Conservation (phyloP, 164 flowering plant genomes). For the Umbellularia californica region DNA sequence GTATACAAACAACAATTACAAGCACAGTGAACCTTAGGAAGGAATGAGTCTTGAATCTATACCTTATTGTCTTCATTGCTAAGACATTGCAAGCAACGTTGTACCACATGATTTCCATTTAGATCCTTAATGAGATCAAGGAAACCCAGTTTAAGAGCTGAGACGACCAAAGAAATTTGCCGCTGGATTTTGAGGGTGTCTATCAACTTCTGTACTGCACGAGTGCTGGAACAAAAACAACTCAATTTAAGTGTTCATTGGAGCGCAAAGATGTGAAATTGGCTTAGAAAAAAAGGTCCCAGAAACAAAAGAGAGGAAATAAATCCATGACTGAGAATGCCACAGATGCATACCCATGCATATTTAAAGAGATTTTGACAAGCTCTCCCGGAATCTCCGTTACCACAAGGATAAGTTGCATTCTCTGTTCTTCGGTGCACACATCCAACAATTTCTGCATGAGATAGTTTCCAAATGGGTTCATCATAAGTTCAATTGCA, state of each 20-base stretch:
- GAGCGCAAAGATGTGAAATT: background rate
- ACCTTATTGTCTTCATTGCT: constrained; percentile 69
- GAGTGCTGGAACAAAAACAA: constrained; percentile 49
- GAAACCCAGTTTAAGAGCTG: constrained; percentile 64
- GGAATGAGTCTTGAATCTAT: constrained; percentile 1
- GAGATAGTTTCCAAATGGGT: constrained; percentile 91
- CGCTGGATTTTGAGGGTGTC: constrained; percentile 55
- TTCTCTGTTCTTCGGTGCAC: constrained; percentile 69
- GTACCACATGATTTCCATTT: constrained; percentile 86
- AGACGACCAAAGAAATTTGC: constrained; percentile 44
- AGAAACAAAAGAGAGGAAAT: background rate
- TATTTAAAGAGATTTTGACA: constrained; percentile 58
- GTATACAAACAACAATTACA: background rate
- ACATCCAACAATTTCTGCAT: constrained; percentile 78
- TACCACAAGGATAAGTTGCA: constrained; percentile 41
- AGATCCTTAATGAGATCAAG: constrained; percentile 64
- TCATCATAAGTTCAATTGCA: constrained; percentile 66
- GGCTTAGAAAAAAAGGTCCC: background rate
- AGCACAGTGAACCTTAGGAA: background rate
- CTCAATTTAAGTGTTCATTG: background rate
- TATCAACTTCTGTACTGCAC: constrained; percentile 81
- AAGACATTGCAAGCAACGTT: constrained; percentile 68
- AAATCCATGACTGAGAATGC: background rate
- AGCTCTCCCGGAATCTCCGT: constrained; percentile 52
- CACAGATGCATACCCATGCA: constrained; percentile 64